A percentile compares a stretch with the other conserved stretches of the same genome.
Conservation (phyloP, 768 basidiomycete species). For the Auriscalpium microsporum region DNA sequence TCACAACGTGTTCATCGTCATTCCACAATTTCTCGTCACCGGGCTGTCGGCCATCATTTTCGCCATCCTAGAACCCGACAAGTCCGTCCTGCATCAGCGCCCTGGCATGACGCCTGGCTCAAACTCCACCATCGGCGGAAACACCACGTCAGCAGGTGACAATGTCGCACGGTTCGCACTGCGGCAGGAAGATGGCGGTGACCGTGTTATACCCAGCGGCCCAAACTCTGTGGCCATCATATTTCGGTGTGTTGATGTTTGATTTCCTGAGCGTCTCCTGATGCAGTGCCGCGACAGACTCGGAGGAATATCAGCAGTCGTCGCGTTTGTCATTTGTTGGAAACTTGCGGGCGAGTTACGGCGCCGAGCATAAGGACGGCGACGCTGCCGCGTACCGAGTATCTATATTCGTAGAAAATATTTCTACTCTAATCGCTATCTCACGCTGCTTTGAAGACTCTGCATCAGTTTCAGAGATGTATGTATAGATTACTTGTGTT, state of each 20-base stretch:
- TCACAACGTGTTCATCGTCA: conserved; percentile 88
- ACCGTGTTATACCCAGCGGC: conserved; percentile 15
- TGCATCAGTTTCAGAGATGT: too few relatives aligned
- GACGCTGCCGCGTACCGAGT: too few relatives aligned
- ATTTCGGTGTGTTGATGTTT: conserved; percentile 24
- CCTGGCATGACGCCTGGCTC: conserved; percentile 6
- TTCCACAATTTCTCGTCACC: conserved; percentile 91
- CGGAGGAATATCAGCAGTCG: conserved; percentile 16
- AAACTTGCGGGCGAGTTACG: conserved; percentile 16
- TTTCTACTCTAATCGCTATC: too few relatives aligned
- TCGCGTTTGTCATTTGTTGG: conserved; percentile 19
- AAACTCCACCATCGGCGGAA: neutral
- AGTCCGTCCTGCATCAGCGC: conserved; percentile 23
- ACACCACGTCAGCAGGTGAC: neutral
- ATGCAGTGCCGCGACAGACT: conserved; percentile 9
- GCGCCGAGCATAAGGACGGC: neutral
- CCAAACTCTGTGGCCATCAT: conserved; percentile 34
- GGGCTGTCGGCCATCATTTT: conserved; percentile 82
- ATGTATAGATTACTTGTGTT: too few relatives aligned
- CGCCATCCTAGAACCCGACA: conserved; percentile 68
- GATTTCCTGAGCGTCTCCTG: neutral
- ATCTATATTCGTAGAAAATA: too few relatives aligned
- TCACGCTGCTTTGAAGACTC: too few relatives aligned
- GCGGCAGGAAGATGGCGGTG: conserved; percentile 6
- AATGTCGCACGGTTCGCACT: neutral